A percentile compares a stretch with the other conserved stretches of the same genome.
These are phyloP conservation scores for Dichotomopilus funicola DNA, from an alignment of 2,329 filamentous ascomycete species.

Conservation along the genomic window DNA sequence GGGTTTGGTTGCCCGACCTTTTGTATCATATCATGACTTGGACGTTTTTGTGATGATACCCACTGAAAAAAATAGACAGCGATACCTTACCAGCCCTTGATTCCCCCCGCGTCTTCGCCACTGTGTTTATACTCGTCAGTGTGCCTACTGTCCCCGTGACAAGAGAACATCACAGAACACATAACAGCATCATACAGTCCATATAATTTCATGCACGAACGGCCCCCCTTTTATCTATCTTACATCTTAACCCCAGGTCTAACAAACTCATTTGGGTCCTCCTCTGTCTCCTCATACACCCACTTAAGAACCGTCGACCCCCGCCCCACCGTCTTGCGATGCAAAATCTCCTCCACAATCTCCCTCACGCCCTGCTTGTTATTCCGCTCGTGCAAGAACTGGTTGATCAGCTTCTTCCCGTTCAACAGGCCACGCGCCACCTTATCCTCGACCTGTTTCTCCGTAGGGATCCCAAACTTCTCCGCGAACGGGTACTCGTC, in stretches of 20 bases:
- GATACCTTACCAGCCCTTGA: no score
- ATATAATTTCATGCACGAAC: no score
- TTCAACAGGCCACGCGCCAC: conserved; percentile 37
- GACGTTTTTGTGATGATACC: no score
- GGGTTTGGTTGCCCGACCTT: background rate
- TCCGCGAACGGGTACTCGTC: conserved; percentile 62
- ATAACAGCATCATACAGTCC: no score
- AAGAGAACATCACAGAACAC: no score
- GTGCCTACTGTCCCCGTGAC: no score
- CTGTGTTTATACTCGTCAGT: no score
- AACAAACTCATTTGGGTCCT: no score
- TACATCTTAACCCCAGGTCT: no score
- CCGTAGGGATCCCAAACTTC: conserved; percentile 64
- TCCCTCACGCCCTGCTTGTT: conserved; percentile 63
- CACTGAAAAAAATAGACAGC: no score
- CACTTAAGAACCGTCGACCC: conserved; percentile 4
- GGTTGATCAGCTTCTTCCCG: conserved; percentile 53
- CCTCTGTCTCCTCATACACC: conserved; percentile 10
- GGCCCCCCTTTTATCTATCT: no score
- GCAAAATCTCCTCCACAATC: conserved; percentile 62
- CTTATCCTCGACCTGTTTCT: conserved; percentile 49
- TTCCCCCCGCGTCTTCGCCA: no score
- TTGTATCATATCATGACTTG: background rate
- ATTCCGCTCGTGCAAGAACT: conserved; percentile 53
- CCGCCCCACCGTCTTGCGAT: conserved; percentile 48